Evolutionary conservation across 1,139 yeast species (phyloP), one percentile per base, ranked within the genome.

Genomic region (Debaryomycetaceae sp.): DNA sequence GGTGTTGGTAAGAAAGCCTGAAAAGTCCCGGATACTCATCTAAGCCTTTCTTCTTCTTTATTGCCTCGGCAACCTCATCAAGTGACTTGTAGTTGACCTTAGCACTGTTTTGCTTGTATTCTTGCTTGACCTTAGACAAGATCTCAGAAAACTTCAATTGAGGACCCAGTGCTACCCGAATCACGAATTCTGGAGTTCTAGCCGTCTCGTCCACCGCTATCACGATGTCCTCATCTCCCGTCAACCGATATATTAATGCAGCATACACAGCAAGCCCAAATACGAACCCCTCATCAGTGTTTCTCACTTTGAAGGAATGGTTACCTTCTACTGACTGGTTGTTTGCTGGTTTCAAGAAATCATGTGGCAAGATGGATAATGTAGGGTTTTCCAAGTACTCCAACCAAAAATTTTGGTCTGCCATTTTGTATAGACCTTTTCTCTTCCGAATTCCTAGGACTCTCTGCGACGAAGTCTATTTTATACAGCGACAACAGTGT

Each of bases 181-280:
- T 62, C 24, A 87, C 81, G 52, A 81, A 80, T 50, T 71, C 83
- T 48, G 64, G 62, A 27, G 60, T 59, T 7, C 60, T 57, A 23
- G 69, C 65, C 38, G 66, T 60, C 13, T 74, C 64, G 48, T 82
- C 83, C 1, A 95, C 81, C 24, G 95, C 89, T 49, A 93, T 68
- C n/a, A 87, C 84, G 44, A 93, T 83, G 58, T 93, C 98, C 52
- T 90, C 97, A 60, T 93, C 98, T 24, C 97, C 98, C 5, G 97
- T 86, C 45, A 88, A 72, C 60, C 98, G 78, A 65, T 79, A 84
- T 36, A 88, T 75, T 46, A 93, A 72, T 1, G 85, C 80, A 24
- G 85, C 81, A 68, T 84, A 87, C 1, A 80, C 80, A n/a, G 96
- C 72, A 47, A 89, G 73, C 0, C 84, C 82, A 20, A 77, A 65